These are phyloP conservation scores for Zymoseptoria pseudotritici DNA, from an alignment of 2,329 filamentous ascomycete species.

Conservation along the genomic window DNA sequence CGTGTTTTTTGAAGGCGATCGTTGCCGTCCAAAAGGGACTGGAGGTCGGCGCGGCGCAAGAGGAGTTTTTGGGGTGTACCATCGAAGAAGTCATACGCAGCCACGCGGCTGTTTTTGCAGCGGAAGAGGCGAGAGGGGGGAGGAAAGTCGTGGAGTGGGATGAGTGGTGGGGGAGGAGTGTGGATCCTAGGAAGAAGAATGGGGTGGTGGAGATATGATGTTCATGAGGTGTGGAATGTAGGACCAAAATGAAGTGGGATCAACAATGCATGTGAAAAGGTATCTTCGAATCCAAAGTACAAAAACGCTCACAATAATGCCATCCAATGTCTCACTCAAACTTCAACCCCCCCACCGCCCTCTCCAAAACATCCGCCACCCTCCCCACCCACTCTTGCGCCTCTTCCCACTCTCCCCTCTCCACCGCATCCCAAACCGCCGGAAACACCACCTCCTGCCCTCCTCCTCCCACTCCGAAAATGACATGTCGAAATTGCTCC, in stretches of 20 bases:
- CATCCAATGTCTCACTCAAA: background rate
- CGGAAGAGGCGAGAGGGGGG: conserved; percentile 71
- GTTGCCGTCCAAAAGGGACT: conserved; percentile 68
- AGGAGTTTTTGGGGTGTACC: conserved; percentile 68
- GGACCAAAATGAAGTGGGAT: background rate
- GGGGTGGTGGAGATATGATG: too few species aligned
- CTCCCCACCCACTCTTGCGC: conserved; percentile 64
- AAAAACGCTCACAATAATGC: background rate
- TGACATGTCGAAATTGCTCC: conserved; percentile 86
- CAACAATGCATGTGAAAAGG: background rate
- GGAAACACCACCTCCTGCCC: conserved; percentile 67
- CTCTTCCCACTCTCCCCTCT: conserved; percentile 60
- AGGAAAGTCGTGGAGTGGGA: conserved; percentile 61
- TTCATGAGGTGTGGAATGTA: too few species aligned
- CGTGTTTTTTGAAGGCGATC: conserved; percentile 76
- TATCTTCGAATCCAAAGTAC: background rate
- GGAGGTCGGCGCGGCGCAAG: conserved; percentile 64
- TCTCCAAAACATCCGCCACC: conserved; percentile 59
- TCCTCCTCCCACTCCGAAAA: conserved; percentile 73
- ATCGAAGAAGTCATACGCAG: conserved; percentile 82
- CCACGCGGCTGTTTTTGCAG: conserved; percentile 89
- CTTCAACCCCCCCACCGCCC: conserved; percentile 48
- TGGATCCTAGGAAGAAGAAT: too few species aligned
- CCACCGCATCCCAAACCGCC: conserved; percentile 73
- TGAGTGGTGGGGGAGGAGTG: conserved; percentile 9